Conservation (phyloP, 1,139 yeast species). For the Kluyveromyces sp. region DNA sequence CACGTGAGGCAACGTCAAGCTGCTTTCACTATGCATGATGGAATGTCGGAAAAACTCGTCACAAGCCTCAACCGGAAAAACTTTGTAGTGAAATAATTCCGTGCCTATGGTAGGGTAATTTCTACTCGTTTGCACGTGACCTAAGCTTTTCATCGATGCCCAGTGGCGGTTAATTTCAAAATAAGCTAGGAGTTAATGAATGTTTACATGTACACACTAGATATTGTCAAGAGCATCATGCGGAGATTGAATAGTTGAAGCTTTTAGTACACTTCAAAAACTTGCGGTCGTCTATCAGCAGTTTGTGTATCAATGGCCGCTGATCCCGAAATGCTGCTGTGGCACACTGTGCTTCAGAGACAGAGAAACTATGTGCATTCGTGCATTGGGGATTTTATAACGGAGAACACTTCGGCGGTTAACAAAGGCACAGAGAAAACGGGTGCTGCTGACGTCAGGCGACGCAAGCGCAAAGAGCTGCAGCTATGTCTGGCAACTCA, state of each 20-base stretch:
- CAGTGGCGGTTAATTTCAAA: neutral
- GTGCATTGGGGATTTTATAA: constrained; percentile 63
- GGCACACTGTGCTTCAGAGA: constrained; percentile 57
- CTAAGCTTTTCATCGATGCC: no score
- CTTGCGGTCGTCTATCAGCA: neutral
- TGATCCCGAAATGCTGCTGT: constrained; percentile 34
- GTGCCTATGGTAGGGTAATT: no score
- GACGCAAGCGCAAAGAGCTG: constrained; percentile 33
- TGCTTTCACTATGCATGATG: no score
- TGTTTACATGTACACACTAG: no score
- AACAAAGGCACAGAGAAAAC: constrained; percentile 41
- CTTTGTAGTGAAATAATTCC: no score
- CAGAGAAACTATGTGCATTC: constrained; percentile 50
- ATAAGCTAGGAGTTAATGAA: neutral
- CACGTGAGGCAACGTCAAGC: no score
- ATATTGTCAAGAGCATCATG: no score
- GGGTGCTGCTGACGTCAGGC: constrained; percentile 32
- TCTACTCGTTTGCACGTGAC: no score
- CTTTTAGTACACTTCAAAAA: neutral
- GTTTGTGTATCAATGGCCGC: neutral
- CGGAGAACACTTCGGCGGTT: constrained; percentile 43
- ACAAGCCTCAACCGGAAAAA: no score
- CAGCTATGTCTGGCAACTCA: constrained; percentile 30
- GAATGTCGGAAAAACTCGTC: no score
- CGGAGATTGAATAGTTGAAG: neutral